phyloP scores from a whole-genome alignment of 352 stramenopile species.

The Phytophthora lateralis region DNA sequence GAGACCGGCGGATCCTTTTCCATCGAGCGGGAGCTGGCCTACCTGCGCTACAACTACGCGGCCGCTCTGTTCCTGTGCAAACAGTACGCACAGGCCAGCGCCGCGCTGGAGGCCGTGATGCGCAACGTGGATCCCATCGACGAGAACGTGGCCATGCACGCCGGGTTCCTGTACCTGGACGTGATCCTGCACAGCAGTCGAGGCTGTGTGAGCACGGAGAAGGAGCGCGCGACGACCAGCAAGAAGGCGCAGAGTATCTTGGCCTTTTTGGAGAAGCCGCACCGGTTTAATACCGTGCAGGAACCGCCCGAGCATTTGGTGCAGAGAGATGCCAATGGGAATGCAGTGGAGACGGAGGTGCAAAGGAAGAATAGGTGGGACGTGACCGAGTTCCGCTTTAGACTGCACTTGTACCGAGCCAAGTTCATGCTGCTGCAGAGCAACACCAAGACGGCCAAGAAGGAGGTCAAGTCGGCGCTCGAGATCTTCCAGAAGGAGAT shows the following conservation, averaged over 20 bases:
- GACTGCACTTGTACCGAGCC: constrained; percentile 92
- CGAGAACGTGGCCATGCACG: constrained; percentile 92
- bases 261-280: constrained; percentile 90
- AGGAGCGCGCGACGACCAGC: constrained; percentile 61
- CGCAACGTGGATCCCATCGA: constrained; percentile 91
- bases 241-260: constrained; percentile 90
- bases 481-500: constrained; percentile 95
- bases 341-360: constrained; percentile 48
- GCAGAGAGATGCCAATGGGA: constrained; percentile 38
- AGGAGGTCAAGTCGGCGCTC: constrained; percentile 92
- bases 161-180: constrained; percentile 93
- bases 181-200: constrained; percentile 91
- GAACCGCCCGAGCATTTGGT: constrained; percentile 47
- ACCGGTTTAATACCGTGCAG: constrained; percentile 87
- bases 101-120: constrained; percentile 87
- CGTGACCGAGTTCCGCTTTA: constrained; percentile 90
- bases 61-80: constrained; percentile 88
- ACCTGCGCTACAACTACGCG: constrained; percentile 92
- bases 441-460: constrained; percentile 91
- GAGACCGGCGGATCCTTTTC: constrained; percentile 45
- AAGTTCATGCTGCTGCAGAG: constrained; percentile 90
- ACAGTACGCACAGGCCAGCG: constrained; percentile 88
- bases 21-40: constrained; percentile 85
- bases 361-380: constrained; percentile 68
- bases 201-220: constrained; percentile 83